phyloP scores from a whole-genome alignment of 164 flowering plant species.

The Piper betle region DNA sequence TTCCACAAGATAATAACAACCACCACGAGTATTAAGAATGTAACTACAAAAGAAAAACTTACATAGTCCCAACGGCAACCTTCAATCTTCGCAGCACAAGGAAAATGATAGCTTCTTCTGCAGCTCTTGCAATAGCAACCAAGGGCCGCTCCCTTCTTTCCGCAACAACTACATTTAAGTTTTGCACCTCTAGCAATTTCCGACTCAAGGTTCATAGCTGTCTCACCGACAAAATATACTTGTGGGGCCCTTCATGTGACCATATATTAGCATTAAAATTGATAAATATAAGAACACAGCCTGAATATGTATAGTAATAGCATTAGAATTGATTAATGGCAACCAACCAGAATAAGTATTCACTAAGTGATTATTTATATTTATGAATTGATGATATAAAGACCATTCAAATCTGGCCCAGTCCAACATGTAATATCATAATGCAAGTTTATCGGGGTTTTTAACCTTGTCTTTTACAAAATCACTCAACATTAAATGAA shows the following conservation, averaged over 20 bases:
- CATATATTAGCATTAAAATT: not conserved
- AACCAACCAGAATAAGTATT: no score
- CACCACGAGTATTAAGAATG: not conserved
- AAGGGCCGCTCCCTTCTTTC: slow-evolving; percentile 14
- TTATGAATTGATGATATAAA: no score
- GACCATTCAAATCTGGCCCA: no score
- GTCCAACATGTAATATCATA: no score
- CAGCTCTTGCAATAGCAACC: slow-evolving; percentile 14
- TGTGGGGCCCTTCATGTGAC: slow-evolving; percentile 9
- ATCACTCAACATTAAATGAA: not conserved
- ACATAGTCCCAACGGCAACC: slow-evolving; percentile 12
- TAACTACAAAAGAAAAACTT: not conserved
- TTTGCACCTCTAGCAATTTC: slow-evolving; percentile 13
- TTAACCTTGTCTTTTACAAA: not conserved
- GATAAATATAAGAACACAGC: not conserved
- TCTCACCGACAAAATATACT: slow-evolving; percentile 14
- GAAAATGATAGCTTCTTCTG: slow-evolving; percentile 10
- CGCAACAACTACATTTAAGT: slow-evolving; percentile 11
- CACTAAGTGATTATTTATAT: no score
- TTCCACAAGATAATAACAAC: not conserved
- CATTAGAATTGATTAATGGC: not conserved
- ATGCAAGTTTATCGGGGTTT: not conserved
- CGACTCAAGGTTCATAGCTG: slow-evolving; percentile 6
- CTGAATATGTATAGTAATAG: not conserved
- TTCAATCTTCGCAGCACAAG: slow-evolving; percentile 7